Base-by-base conservation (phyloP, 129 eudicot species). In the Chrysanthemum makinoi region DNA sequence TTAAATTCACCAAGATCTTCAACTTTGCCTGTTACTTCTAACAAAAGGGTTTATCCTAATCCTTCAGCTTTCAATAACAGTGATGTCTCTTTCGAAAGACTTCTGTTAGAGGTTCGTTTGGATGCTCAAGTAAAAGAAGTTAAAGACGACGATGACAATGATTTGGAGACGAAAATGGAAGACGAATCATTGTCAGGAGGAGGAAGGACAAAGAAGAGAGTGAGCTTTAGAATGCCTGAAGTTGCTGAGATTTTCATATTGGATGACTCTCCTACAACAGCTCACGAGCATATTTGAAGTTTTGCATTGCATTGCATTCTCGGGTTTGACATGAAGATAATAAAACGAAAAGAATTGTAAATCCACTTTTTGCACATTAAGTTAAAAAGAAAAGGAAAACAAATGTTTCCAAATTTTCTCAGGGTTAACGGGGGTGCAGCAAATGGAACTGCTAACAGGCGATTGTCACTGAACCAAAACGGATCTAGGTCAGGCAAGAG, bases 401-500 rank as follows among this genome's bases (percentile, higher is more conserved):
- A 6, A 55, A 55, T 6, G 26, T 30, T 30, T 6, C 6, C 1
- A 30, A 30, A 30, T 30, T 30, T 30, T 4, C 35, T 30, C 35
- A 30, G 4, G 35, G 35, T 86, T 49, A 90, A 94, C 24, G 98
- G 95, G 13, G 85, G 89, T 62, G 76, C 76, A 19, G 80, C 82
- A 24, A 93, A 87, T 65, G 98, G 91, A 52, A 80, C 79, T 48
- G 81, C 99, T 3, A 86, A 69, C 81, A 81, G 99, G 51, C 86
- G 97, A 13, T 82, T 84, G 20, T 95, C 99, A 43, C 68, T 95
- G 48, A 83, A 82, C 72, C 96, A 87, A 76, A 88, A 87, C 66
- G 99, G 97, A 52, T 49, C 80, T 5, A 77, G 86, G 76, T 90
- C 99, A 2, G 91, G 86, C 16, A 95, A 74, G 79, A 84, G 90